Evolutionary conservation across 1,139 yeast genomes (phyloP), one percentile per base, ranked within the genome.

Genomic region (Taphrina deformans): DNA sequence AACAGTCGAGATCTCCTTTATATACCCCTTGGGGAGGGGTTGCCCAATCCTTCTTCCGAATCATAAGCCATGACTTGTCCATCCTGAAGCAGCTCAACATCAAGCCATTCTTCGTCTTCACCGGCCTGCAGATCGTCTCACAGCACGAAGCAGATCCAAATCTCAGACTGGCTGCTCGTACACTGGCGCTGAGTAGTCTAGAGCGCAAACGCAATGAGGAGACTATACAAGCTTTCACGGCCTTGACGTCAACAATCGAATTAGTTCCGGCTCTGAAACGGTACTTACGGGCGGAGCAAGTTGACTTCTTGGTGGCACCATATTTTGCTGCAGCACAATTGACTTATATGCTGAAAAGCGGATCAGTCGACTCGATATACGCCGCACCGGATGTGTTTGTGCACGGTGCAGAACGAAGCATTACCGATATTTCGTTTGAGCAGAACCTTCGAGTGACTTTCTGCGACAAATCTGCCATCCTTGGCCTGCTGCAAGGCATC

Each of bases 21-120:
- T 77, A 86, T 60, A 88, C 87, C 60, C 96, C 96, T 3, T 82
- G 88, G 69, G 96, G 96, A 7, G 96, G 96, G 0, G 82, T 87
- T 65, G 96, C 97, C 0, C 75, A 83, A 50, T 83, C 89, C 1
- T 76, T 91, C 69, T 80, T 79, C 68, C 80, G 79, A 68, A 81
- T 80, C 71, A 78, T 90, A 58, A 84, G 84, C 58, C 77, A 85
- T 1, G 95, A 90, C 72, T 78, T 89, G 66, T 80, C 80, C 65
- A 81, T 82, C 2, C 85, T 91, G 72, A 78, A 80, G 66, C 85
- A 84, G 66, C 81, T 80, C 69, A 83, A 84, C 67, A 84, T 90
- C 67, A 86, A 85, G 33, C 96, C 96, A 0, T 76, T 89, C 21
- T 91, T 89, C 75, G 87, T 91, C 23, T 84, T 88, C 68, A 80